phyloP scores from a whole-genome alignment of 371 early-diverging fungal genomes.

The Apophysomyces trapeziformis region DNA sequence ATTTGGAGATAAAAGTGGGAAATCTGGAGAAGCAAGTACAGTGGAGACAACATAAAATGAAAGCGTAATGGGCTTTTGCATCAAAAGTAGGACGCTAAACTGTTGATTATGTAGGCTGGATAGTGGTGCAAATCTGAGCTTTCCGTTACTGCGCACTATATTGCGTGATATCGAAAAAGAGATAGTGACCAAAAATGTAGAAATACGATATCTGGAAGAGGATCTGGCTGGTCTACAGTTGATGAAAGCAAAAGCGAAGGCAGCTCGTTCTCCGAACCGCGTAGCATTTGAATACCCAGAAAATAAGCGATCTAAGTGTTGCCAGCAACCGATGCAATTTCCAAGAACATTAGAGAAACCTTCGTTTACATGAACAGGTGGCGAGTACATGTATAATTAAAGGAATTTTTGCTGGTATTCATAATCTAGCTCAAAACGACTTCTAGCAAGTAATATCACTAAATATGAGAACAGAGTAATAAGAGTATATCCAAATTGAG shows the following conservation, averaged over 20 bases:
- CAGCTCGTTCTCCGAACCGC: neutral
- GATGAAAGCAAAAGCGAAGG: neutral
- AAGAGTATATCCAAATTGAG: no score
- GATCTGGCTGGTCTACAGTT: neutral
- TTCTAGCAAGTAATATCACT: no score
- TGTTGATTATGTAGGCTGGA: neutral
- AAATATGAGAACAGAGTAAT: no score
- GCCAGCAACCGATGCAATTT: neutral
- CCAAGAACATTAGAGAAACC: neutral
- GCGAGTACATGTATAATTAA: no score
- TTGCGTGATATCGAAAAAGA: constrained; percentile 3
- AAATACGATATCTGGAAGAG: neutral
- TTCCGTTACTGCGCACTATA: neutral
- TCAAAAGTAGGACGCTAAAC: neutral
- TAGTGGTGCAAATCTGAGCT: neutral
- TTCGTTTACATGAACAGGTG: no score
- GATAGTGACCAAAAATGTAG: neutral
- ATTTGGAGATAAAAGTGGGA: neutral
- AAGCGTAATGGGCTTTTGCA: no score
- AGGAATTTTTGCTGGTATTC: no score
- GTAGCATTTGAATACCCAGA: neutral
- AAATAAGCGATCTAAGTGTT: neutral
- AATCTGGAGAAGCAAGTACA: neutral
- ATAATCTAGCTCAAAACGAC: no score
- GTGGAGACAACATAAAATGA: no score